Percentiles rank a stretch among this genome's conserved stretches.
phyloP scores from a whole-genome alignment of 371 early-diverging fungal genomes.

The Nematocida ausubeli region DNA sequence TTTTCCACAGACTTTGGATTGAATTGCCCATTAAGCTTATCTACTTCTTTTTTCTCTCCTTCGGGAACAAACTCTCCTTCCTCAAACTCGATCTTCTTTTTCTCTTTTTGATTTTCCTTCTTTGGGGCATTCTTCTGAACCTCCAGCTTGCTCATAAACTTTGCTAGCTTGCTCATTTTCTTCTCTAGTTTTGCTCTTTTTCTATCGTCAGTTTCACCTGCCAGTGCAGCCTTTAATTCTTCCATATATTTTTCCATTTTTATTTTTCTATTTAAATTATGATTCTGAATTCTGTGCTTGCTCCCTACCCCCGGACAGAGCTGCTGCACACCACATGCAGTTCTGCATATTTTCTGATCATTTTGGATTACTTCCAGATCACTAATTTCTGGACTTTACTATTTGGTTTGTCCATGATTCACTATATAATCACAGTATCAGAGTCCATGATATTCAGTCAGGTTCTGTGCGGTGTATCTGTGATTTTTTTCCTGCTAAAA shows the following conservation, averaged over 20 bases:
- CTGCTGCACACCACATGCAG: constrained; percentile 38
- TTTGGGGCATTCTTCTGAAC: background rate
- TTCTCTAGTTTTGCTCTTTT: constrained; percentile 78
- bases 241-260: constrained; percentile 21
- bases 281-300: background rate
- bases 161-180: constrained; percentile 80
- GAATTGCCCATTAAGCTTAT: constrained; percentile 69
- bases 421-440: constrained; percentile 32
- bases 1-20: constrained; percentile 85
- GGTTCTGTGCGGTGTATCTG: background rate
- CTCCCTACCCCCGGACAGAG: constrained; percentile 1
- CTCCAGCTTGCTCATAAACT: constrained; percentile 79
- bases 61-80: constrained; percentile 27
- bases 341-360: constrained; percentile 15
- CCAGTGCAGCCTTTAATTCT: constrained; percentile 17
- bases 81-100: constrained; percentile 31
- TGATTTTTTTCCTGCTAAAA: background rate
- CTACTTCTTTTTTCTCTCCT: constrained; percentile 50
- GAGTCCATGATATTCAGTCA: background rate
- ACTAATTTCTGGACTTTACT: constrained; percentile 17
- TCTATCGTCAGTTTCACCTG: constrained; percentile 58
- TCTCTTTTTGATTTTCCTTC: constrained; percentile 32
- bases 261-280: constrained; percentile 26
- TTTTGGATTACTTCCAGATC: constrained; percentile 24
- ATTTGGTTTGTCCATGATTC: constrained; percentile 10